These are phyloP conservation scores for Monilinia vaccinii-corymbosi DNA, from an alignment of 2,329 filamentous ascomycete species.

Conservation along the genomic window DNA sequence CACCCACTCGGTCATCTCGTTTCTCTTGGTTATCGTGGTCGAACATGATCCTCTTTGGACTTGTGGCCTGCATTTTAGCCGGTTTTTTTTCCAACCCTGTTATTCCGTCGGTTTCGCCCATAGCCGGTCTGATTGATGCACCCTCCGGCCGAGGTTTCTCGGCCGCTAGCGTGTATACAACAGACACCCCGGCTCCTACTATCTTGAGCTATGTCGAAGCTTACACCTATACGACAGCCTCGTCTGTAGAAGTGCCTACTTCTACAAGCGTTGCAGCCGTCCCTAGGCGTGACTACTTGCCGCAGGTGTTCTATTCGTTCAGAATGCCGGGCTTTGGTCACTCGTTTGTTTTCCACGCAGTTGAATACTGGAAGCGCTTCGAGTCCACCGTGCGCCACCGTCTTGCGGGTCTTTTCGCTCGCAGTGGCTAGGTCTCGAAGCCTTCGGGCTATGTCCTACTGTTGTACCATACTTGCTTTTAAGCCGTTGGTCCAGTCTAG, in stretches of 20 bases:
- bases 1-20: background rate
- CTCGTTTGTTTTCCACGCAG: background rate
- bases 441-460: background rate
- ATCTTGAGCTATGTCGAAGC: background rate
- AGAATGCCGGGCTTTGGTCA: background rate
- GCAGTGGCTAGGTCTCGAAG: background rate
- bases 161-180: no score
- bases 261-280: background rate
- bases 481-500: background rate
- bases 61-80: background rate
- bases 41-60: background rate
- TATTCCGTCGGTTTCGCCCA: background rate
- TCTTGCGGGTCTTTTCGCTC: background rate
- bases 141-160: background rate
- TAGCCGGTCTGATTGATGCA: background rate
- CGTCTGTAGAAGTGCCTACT: background rate
- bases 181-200: background rate
- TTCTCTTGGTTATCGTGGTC: background rate
- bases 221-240: background rate
- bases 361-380: background rate
- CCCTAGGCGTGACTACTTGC: background rate
- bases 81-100: no score
- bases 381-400: background rate
- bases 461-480: background rate
- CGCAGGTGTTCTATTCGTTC: background rate